Percentiles rank a stretch among this genome's conserved stretches.
phyloP scores from a whole-genome alignment of 768 basidiomycete genomes.

The Hygrophorus russula region DNA sequence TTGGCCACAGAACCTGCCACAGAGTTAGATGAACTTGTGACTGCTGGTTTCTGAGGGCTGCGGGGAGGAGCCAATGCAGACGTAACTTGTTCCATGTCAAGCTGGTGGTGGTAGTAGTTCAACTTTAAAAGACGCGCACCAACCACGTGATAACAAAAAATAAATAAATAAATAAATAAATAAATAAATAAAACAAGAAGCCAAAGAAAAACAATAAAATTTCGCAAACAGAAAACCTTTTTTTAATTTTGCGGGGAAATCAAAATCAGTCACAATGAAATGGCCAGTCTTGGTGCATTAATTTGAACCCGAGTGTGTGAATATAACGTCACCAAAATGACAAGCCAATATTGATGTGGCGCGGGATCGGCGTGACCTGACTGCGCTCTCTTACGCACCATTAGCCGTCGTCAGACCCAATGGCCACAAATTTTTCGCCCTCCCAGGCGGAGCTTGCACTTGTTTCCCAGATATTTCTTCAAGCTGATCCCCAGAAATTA shows the following conservation, averaged over 20 bases:
- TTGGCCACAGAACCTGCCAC: constrained; percentile 74
- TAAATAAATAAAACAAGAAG: no score
- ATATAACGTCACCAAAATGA: no score
- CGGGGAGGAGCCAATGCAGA: constrained; percentile 53
- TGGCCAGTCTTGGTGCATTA: no score
- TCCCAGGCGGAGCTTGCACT: constrained; percentile 43
- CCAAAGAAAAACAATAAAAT: no score
- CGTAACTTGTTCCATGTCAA: constrained; percentile 63
- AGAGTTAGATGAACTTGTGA: constrained; percentile 40
- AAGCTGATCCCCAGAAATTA: constrained; percentile 67
- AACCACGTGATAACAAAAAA: constrained; percentile 2
- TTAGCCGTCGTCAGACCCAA: constrained; percentile 16
- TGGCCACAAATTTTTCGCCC: constrained; percentile 35
- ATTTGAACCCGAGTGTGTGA: no score
- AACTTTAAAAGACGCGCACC: background rate
- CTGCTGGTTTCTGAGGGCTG: constrained; percentile 44
- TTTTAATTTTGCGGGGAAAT: no score
- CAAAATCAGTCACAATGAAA: no score
- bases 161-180: background rate
- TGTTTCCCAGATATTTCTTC: constrained; percentile 61
- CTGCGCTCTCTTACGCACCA: no score
- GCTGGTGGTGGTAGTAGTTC: background rate
- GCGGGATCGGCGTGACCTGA: no score
- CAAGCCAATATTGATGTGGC: no score
- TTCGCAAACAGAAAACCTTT: no score